These are phyloP conservation scores for Exophiala viscosa DNA, from an alignment of 2,329 filamentous ascomycete species.

Conservation along the genomic window DNA sequence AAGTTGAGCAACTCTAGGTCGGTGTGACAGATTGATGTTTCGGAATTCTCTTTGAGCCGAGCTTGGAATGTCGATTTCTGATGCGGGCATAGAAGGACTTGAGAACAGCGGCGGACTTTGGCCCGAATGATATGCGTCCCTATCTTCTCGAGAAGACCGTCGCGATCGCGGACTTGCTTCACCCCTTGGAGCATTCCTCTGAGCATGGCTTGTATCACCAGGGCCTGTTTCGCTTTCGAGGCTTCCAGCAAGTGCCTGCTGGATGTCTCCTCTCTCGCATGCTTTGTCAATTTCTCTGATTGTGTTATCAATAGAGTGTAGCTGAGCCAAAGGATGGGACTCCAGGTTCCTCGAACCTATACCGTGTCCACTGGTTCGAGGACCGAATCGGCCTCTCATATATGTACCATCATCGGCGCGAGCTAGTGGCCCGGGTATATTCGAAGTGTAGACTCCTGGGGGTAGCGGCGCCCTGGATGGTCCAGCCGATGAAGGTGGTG, in stretches of 20 bases:
- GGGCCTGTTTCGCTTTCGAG: neutral
- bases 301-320: conserved; percentile 11
- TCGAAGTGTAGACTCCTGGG: conserved; percentile 16
- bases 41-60: neutral
- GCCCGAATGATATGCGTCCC: no score
- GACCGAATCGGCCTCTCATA: conserved; percentile 40
- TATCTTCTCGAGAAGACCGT: no score
- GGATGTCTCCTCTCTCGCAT: conserved; percentile 8
- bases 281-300: conserved; percentile 20
- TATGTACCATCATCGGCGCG: conserved; percentile 41
- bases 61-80: neutral
- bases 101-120: neutral
- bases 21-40: neutral
- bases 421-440: conserved; percentile 31
- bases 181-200: no score
- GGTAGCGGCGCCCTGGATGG: conserved; percentile 14
- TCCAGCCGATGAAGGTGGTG: conserved; percentile 3
- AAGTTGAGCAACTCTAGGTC: neutral
- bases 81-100: neutral
- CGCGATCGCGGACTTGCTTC: no score
- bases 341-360: conserved; percentile 28
- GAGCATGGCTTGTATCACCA: neutral
- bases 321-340: conserved; percentile 19
- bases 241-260: neutral
- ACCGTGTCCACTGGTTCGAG: conserved; percentile 41